Evolutionary conservation across 1,284 basidiomycete species (phyloP), one percentile per base, ranked within the genome.

Genomic region (Pterulicium gracile): DNA sequence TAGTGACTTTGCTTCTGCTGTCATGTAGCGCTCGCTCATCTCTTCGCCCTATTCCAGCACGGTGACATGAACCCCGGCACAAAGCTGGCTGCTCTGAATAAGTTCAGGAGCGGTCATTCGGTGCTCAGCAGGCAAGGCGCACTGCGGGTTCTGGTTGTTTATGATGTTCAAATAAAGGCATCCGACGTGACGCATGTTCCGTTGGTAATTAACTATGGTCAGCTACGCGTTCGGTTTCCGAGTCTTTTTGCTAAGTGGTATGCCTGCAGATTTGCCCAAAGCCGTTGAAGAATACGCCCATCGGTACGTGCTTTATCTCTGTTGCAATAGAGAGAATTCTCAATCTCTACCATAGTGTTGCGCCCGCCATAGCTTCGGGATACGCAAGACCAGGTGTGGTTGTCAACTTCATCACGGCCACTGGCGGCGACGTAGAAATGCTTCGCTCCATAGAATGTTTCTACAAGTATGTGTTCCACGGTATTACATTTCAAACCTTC

Each of bases 371-470:
- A 52, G 83, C 86, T 32, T 79, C 81, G 49, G 88, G 72, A 60
- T 86, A 87, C 58, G 75, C 78, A 41, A 81, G 88, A 48, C 82
- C 89, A 46, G 89, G 90, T 44, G 89, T 96, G 36, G 78, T 96
- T 51, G 77, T 96, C 58, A 95, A 94, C 60, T 94, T 96, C 57
- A 93, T 97, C 49, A 96, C 94, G 49, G 93, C 93, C 40, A 92
- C 91, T 1, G 93, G 93, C 24, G 93, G 93, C 41, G 93, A 97
- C 61, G 91, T 97, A 43, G 93, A 97, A 69, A 96, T 96, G 93
- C 70, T 97, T 53, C 79, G 93, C 58, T 92, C 88, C 55, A 94
- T 96, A 70, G 93, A 97, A 71, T 95, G 92, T 74, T 92, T 91
- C 66, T 94, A 93, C 74, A 89, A 92, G 77, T 93, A 55, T 54